These are phyloP conservation scores for Paulownia fortunei DNA, from an alignment of 257 asterid genomes.

Conservation along the genomic window DNA sequence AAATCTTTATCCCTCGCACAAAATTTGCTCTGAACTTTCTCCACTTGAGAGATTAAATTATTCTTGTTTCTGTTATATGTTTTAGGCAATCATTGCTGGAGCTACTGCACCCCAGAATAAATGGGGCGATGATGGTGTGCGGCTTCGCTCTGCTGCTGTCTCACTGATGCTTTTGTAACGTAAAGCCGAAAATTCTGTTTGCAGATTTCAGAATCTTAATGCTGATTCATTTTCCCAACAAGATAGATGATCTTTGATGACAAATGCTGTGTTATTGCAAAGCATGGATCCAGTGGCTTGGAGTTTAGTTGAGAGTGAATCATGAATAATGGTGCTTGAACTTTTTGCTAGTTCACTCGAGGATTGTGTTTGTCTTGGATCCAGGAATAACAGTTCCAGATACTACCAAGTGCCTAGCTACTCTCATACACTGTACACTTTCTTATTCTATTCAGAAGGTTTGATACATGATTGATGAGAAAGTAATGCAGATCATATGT, in stretches of 20 bases:
- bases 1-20: neutral
- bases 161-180: slow-evolving; percentile 63
- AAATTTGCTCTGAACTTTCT: neutral
- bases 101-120: slow-evolving; percentile 79
- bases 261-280: neutral
- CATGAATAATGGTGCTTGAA: neutral
- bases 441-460: neutral
- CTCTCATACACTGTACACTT: neutral
- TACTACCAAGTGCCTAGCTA: too few species aligned
- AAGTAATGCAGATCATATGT: neutral
- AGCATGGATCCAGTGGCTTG: neutral
- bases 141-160: slow-evolving; percentile 92
- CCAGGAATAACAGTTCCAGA: neutral
- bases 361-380: neutral
- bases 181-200: neutral
- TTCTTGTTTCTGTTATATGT: neutral
- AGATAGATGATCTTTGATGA: neutral
- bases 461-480: neutral
- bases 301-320: neutral
- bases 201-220: neutral
- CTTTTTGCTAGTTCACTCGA: neutral
- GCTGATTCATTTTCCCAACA: neutral
- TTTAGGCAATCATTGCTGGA: slow-evolving; percentile 77
- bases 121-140: slow-evolving; percentile 77
- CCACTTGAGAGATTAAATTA: neutral